Evolutionary conservation across 805 yeast genomes (phyloP).

Genomic region (Metschnikowia amazonensis): DNA sequence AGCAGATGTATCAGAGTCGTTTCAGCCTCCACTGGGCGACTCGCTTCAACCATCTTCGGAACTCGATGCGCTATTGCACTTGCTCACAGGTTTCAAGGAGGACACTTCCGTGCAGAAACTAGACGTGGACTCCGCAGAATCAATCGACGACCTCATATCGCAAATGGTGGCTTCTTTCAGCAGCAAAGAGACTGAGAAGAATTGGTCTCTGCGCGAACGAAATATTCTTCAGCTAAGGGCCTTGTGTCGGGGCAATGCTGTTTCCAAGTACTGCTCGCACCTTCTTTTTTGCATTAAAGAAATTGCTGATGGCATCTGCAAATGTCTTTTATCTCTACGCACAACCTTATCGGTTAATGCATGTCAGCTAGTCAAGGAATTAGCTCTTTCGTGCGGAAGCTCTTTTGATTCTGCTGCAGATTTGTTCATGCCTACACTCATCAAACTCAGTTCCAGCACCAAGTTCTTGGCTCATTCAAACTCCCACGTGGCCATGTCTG

Average conservation of each 20-base stretch:
- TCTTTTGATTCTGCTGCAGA: constrained; percentile 50
- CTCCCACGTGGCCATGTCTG: constrained; percentile 52
- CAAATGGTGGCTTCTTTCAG: constrained; percentile 42
- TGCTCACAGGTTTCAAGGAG: constrained; percentile 31
- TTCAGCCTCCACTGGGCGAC: not conserved
- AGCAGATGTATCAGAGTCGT: not conserved
- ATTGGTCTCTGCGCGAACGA: constrained; percentile 76
- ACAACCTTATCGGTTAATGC: constrained; percentile 78
- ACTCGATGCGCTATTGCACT: constrained; percentile 13
- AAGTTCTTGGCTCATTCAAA: constrained; percentile 61
- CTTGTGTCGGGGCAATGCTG: constrained; percentile 56
- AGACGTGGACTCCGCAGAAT: constrained; percentile 23
- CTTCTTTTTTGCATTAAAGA: constrained; percentile 32
- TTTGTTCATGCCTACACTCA: constrained; percentile 41
- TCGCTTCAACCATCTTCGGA: not conserved
- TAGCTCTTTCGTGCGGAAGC: constrained; percentile 39
- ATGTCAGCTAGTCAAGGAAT: constrained; percentile 72
- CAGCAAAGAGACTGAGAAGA: constrained; percentile 80
- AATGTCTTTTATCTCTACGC: constrained; percentile 68
- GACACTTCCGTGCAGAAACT: constrained; percentile 37
- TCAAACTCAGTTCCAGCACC: constrained; percentile 55
- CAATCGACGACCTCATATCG: constrained; percentile 17
- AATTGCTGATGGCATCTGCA: constrained; percentile 53
- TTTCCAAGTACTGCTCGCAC: constrained; percentile 33
- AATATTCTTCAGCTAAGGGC: constrained; percentile 54